phyloP scores from a whole-genome alignment of 768 basidiomycete species.

The Boletus rufocinnamomeus region DNA sequence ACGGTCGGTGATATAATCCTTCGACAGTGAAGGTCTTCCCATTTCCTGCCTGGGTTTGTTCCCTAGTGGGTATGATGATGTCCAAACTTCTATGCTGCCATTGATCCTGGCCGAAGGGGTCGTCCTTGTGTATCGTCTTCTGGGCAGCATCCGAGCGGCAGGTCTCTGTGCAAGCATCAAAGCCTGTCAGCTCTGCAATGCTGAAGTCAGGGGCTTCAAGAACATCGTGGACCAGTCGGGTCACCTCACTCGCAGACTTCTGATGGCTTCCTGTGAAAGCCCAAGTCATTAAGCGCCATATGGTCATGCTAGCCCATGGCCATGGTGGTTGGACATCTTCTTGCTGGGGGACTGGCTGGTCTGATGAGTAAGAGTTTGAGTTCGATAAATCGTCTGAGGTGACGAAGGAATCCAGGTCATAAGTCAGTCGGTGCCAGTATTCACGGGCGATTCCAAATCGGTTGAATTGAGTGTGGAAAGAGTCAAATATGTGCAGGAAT shows the following conservation, averaged over 20 bases:
- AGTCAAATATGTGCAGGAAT: too few species aligned
- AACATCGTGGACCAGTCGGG: not conserved
- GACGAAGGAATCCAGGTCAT: too few species aligned
- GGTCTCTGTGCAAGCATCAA: not conserved
- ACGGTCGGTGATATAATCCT: slow-evolving; percentile 27
- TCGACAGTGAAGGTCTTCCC: slow-evolving; percentile 27
- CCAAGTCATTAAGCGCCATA: slow-evolving; percentile 15
- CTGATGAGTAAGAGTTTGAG: too few species aligned
- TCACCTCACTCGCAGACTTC: slow-evolving; percentile 1
- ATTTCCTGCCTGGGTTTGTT: slow-evolving; percentile 1
- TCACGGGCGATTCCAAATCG: too few species aligned
- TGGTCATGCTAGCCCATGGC: slow-evolving; percentile 16
- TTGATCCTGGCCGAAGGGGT: not conserved
- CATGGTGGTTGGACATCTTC: slow-evolving; percentile 3
- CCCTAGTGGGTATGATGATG: not conserved
- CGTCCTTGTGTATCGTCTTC: not conserved
- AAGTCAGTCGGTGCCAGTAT: too few species aligned
- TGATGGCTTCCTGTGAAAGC: not conserved
- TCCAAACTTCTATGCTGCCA: not conserved
- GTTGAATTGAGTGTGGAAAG: too few species aligned
- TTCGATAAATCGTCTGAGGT: too few species aligned
- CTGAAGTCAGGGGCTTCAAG: slow-evolving; percentile 10
- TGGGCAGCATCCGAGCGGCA: not conserved
- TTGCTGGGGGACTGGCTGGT: too few species aligned
- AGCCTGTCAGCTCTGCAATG: not conserved